Conservation (phyloP, 371 early-diverging fungal genomes). For the Coemansia linderi region DNA sequence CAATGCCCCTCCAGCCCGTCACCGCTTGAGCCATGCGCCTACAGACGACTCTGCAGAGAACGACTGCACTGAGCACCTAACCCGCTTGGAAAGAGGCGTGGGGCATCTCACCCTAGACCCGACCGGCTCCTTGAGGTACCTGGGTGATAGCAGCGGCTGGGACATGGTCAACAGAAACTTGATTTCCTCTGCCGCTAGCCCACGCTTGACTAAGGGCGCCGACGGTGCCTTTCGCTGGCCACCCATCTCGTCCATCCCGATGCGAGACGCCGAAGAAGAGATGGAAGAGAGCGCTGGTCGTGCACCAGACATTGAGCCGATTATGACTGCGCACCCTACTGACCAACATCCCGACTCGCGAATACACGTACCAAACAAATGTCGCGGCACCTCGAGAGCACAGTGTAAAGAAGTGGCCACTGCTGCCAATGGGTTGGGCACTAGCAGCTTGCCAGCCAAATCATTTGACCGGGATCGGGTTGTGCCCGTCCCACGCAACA, state of each 20-base stretch:
- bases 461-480: not conserved
- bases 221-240: constrained; percentile 50
- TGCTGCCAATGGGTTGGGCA: not conserved
- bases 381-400: not conserved
- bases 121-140: constrained; percentile 44
- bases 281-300: not conserved
- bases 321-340: not conserved
- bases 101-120: constrained; percentile 49
- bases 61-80: constrained; percentile 11
- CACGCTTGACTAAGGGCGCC: constrained; percentile 33
- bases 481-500: constrained; percentile 37
- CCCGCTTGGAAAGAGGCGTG: constrained; percentile 33
- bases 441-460: not conserved
- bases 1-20: not conserved
- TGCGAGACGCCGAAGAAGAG: constrained; percentile 34
- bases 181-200: constrained; percentile 33
- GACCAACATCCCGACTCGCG: not conserved
- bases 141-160: constrained; percentile 51
- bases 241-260: constrained; percentile 39
- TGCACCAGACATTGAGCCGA: not conserved
- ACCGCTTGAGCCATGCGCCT: not conserved
- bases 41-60: not conserved
- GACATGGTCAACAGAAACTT: constrained; percentile 46
- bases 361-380: not conserved
- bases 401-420: not conserved